A percentile compares a stretch with the other conserved stretches of the same genome.
phyloP scores from a whole-genome alignment of 2,329 filamentous ascomycete species.

The Escovopsis sp. region DNA sequence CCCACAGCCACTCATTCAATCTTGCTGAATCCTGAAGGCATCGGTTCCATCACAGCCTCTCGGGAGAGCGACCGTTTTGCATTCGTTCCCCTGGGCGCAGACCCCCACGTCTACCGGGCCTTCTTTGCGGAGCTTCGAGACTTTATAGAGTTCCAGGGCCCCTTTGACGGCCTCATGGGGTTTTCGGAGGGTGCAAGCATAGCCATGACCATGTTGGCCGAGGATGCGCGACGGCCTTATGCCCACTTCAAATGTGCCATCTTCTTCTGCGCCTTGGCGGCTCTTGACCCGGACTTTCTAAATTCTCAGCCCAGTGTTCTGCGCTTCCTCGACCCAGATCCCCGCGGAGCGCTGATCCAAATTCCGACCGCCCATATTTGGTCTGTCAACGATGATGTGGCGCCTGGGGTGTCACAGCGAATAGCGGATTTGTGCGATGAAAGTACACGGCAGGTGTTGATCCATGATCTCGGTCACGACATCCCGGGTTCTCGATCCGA shows the following conservation, averaged over 20 bases:
- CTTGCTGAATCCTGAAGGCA: neutral
- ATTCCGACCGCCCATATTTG: conserved; percentile 12
- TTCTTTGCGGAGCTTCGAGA: neutral
- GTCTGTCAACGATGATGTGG: neutral
- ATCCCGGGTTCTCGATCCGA: neutral
- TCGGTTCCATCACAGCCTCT: neutral
- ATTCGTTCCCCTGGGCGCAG: too few species aligned
- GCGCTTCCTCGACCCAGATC: conserved; percentile 12
- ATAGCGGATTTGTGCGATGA: neutral
- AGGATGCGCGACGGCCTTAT: conserved; percentile 13
- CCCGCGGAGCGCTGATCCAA: conserved; percentile 11
- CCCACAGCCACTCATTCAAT: too few species aligned
- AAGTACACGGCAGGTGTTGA: neutral
- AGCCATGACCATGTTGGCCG: conserved; percentile 17
- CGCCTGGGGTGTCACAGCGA: neutral
- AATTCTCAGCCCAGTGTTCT: conserved; percentile 7
- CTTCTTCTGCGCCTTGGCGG: conserved; percentile 16
- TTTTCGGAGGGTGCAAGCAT: conserved; percentile 9
- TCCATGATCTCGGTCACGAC: neutral
- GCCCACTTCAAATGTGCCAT: conserved; percentile 14
- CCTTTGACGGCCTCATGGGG: conserved; percentile 3
- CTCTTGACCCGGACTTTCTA: conserved; percentile 14
- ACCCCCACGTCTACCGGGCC: neutral
- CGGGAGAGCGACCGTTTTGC: neutral
- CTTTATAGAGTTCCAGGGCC: conserved; percentile 1